Conservation (phyloP, 2,329 filamentous ascomycete species). For the Hymenoscyphus infarciens region DNA sequence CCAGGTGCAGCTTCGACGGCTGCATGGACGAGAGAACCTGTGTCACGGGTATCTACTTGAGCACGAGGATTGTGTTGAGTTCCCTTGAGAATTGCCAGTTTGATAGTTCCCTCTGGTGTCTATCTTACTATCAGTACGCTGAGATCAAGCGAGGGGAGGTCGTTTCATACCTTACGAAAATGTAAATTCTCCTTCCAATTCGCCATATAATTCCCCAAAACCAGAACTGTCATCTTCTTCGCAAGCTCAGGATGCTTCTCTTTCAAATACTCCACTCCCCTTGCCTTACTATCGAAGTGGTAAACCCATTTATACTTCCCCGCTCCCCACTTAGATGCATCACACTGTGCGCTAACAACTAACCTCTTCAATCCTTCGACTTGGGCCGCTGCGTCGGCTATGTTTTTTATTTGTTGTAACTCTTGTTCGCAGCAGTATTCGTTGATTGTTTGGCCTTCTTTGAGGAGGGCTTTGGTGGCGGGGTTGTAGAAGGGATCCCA, state of each 20-base stretch:
- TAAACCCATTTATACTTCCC: conserved; percentile 42
- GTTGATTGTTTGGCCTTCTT: conserved; percentile 21
- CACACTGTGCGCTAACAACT: conserved; percentile 38
- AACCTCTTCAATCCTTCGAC: conserved; percentile 38
- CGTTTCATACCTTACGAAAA: conserved; percentile 16
- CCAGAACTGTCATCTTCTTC: conserved; percentile 34
- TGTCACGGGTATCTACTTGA: conserved; percentile 21
- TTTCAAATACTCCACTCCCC: conserved; percentile 34
- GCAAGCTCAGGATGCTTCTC: conserved; percentile 30
- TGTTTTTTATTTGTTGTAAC: conserved; percentile 37
- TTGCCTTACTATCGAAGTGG: conserved; percentile 39
- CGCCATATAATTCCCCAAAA: conserved; percentile 32
- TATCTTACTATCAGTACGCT: neutral
- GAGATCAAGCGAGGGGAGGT: neutral
- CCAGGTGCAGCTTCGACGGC: conserved; percentile 25
- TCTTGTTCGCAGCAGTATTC: conserved; percentile 35
- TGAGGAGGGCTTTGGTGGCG: conserved; percentile 17
- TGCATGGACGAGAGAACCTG: conserved; percentile 26
- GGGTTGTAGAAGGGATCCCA: conserved; percentile 27
- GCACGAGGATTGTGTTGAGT: conserved; percentile 22
- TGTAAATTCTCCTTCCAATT: conserved; percentile 23
- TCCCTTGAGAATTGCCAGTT: conserved; percentile 27
- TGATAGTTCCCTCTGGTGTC: conserved; percentile 25
- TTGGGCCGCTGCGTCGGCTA: conserved; percentile 37
- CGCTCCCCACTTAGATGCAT: conserved; percentile 37